Evolutionary conservation across 495 filamentous ascomycete genomes (phyloP), one percentile per base, ranked within the genome.

Genomic region (Lepidopterella palustris): DNA sequence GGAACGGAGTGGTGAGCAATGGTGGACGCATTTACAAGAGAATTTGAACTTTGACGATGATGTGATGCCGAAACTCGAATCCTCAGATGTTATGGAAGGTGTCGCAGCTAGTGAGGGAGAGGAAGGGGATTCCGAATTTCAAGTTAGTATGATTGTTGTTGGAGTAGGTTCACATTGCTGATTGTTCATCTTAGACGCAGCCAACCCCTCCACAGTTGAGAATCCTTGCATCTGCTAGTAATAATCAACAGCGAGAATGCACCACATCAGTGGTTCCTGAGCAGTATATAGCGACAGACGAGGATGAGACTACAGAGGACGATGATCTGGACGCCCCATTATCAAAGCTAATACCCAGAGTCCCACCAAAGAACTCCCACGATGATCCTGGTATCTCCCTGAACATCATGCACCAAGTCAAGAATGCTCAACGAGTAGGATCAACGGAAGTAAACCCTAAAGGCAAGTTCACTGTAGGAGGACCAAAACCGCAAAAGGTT

Each of bases 261-360:
- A 1, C 39, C 25, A 42, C 15, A 40, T 20, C 10, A 56, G 2
- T 31, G 15, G 20, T 8, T 25, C 40, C 40, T 29, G 61, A 54
- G 45, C 21, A 5, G 27, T 35, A 27, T 23, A 48, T 11, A 10
- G 48, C 8, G 25, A 20, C 13, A 23, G 45, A 62, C 24, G 61
- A 45, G 35, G 61, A 64, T 26, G 45, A 58, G 21, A 61, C 56
- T 27, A 57, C 54, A 5, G 58, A 68, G 27, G 61, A 66, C 20
- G 58, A 64, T 11, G 61, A 68, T 48, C 40, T 68, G n/a, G 65
- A 68, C 53, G 65, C 58, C 23, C 53, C 52, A 27, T 28, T 18
- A 42, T 10, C 35, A 18, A 42, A 42, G 35, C 3, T 3, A 42
- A 42, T 13, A 42, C 13, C 10, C 13, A 10, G 35, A 13, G 35